phyloP scores from a whole-genome alignment of 345 rosid genomes.

The Crucihimalaya himalaica region DNA sequence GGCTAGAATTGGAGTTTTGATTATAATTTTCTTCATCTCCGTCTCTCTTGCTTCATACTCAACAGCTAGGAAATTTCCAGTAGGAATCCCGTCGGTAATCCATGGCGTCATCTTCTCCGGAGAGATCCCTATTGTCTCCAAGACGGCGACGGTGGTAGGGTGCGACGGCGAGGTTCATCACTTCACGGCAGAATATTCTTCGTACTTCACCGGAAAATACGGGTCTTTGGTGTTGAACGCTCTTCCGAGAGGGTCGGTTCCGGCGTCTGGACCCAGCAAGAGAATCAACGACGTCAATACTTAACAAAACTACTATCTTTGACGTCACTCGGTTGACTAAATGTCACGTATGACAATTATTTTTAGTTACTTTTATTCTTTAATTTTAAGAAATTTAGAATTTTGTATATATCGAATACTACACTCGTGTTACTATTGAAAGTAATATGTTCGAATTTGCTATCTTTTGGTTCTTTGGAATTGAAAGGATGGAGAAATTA shows the following conservation, averaged over 20 bases:
- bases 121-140: constrained; percentile 9
- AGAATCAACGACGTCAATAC: constrained; percentile 46
- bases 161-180: constrained; percentile 28
- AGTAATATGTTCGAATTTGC: background rate
- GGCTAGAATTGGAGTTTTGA: constrained; percentile 20
- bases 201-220: constrained; percentile 36
- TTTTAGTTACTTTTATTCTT: background rate
- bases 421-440: background rate
- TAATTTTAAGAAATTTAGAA: background rate
- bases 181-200: background rate
- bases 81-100: background rate
- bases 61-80: constrained; percentile 16
- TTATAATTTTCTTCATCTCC: background rate
- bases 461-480: background rate
- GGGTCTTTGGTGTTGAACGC: constrained; percentile 49
- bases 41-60: constrained; percentile 17
- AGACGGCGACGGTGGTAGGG: constrained; percentile 18
- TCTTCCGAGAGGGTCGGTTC: constrained; percentile 59
- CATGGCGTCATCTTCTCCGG: constrained; percentile 18
- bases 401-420: background rate
- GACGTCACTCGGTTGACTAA: background rate
- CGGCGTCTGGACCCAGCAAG: constrained; percentile 60
- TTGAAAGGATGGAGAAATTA: background rate
- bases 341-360: background rate
- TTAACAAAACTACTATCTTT: constrained; percentile 29